phyloP scores from a whole-genome alignment of 805 yeast genomes.

The Soucietia sequanensis region DNA sequence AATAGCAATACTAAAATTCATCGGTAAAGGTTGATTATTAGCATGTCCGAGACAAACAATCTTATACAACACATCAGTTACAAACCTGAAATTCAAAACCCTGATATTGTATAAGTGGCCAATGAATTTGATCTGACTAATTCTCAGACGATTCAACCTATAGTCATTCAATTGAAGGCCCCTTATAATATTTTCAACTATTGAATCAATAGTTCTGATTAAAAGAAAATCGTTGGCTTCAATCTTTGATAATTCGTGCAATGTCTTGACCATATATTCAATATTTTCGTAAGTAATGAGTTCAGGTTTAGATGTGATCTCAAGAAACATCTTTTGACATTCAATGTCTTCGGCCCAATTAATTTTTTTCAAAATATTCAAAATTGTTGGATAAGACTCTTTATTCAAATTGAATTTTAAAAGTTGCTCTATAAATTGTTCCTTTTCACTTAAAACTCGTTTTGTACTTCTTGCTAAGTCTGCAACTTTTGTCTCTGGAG shows the following conservation, averaged over 20 bases:
- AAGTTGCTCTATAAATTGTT: conserved; percentile 33
- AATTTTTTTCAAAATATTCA: conserved; percentile 37
- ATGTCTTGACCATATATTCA: conserved; percentile 45
- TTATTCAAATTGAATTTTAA: conserved; percentile 50
- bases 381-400: conserved; percentile 20
- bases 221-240: conserved; percentile 34
- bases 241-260: conserved; percentile 21
- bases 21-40: conserved; percentile 53
- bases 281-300: conserved; percentile 59
- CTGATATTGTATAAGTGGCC: conserved; percentile 53
- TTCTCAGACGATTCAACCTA: conserved; percentile 55
- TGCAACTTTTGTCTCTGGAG: conserved; percentile 46
- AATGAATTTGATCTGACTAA: conserved; percentile 60
- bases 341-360: conserved; percentile 46
- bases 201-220: conserved; percentile 53
- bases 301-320: conserved; percentile 59
- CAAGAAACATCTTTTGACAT: conserved; percentile 27
- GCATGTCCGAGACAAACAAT: conserved; percentile 67
- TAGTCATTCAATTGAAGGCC: conserved; percentile 69
- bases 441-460: conserved; percentile 33
- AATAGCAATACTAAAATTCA: conserved; percentile 38
- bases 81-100: conserved; percentile 43
- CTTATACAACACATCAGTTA: conserved; percentile 53
- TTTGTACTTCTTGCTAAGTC: conserved; percentile 9
- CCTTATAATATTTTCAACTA: conserved; percentile 60